Conservation (phyloP, 129 eudicot genomes). For the Ambrosia artemisiifolia region DNA sequence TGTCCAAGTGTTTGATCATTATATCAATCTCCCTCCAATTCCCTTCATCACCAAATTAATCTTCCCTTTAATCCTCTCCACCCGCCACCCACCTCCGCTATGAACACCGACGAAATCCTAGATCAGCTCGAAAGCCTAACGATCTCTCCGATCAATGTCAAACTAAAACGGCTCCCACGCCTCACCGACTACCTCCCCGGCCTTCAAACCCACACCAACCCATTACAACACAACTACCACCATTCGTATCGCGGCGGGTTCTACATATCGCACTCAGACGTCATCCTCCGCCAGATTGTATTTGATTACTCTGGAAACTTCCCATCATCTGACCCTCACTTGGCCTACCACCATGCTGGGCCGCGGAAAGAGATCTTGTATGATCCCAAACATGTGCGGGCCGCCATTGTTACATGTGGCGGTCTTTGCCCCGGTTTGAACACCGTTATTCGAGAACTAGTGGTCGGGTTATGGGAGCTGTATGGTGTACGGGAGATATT, state of each 20-base stretch:
- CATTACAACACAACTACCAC: constrained; percentile 54
- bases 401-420: constrained; percentile 81
- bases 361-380: constrained; percentile 50
- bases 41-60: neutral
- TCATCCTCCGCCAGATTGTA: constrained; percentile 54
- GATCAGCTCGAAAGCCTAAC: constrained; percentile 31
- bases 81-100: neutral
- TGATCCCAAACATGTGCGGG: constrained; percentile 44
- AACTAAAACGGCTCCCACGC: constrained; percentile 37
- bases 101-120: constrained; percentile 2
- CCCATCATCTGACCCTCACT: constrained; percentile 34
- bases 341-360: constrained; percentile 75
- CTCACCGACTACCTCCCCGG: constrained; percentile 39
- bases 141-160: constrained; percentile 28
- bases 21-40: neutral
- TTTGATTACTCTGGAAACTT: constrained; percentile 44
- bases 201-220: constrained; percentile 41
- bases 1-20: constrained; percentile 3
- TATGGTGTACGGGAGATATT: constrained; percentile 67
- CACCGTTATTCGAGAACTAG: constrained; percentile 79
- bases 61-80: neutral
- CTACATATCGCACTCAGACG: constrained; percentile 55
- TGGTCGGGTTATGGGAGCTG: constrained; percentile 71
- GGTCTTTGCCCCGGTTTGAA: constrained; percentile 84
- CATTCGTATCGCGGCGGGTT: constrained; percentile 37